These are phyloP conservation scores for Sporisorium exsertum DNA, from an alignment of 1,284 basidiomycete genomes.

Conservation along the genomic window DNA sequence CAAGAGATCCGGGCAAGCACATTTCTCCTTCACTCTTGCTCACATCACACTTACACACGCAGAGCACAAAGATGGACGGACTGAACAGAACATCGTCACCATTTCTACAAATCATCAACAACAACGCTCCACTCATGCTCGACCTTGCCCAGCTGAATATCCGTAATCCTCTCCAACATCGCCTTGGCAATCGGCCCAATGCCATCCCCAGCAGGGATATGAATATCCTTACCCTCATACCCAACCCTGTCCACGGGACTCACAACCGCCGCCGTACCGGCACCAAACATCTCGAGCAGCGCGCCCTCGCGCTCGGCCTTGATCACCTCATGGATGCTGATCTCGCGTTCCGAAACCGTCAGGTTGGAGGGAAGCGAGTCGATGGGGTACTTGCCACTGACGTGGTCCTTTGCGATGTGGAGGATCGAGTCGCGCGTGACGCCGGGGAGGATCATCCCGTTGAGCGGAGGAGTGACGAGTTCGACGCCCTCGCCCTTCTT, in stretches of 20 bases:
- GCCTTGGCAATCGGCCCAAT: constrained; percentile 86
- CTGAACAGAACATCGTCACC: too few species aligned
- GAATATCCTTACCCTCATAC: constrained; percentile 85
- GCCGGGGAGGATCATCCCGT: constrained; percentile 95
- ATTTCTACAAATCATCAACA: constrained; percentile 35
- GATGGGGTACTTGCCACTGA: constrained; percentile 73
- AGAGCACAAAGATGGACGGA: neutral
- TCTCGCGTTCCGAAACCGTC: constrained; percentile 82
- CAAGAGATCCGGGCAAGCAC: too few species aligned
- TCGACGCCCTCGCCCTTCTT: constrained; percentile 77
- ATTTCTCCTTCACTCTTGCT: neutral
- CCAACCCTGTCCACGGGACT: constrained; percentile 77
- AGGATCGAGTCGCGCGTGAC: constrained; percentile 90
- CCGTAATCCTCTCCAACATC: constrained; percentile 85
- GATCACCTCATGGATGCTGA: constrained; percentile 89
- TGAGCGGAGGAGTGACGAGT: constrained; percentile 78
- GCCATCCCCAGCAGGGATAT: constrained; percentile 84
- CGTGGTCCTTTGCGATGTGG: constrained; percentile 81
- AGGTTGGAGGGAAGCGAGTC: constrained; percentile 72
- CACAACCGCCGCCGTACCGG: constrained; percentile 77
- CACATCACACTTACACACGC: neutral
- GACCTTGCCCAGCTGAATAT: constrained; percentile 87
- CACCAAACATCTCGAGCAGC: constrained; percentile 91
- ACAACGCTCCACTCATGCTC: constrained; percentile 81
- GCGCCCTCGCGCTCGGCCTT: constrained; percentile 78